A percentile compares a stretch with the other conserved stretches of the same genome.
Conservation (phyloP, 2,329 filamentous ascomycete species). For the Xylariaceae sp. region DNA sequence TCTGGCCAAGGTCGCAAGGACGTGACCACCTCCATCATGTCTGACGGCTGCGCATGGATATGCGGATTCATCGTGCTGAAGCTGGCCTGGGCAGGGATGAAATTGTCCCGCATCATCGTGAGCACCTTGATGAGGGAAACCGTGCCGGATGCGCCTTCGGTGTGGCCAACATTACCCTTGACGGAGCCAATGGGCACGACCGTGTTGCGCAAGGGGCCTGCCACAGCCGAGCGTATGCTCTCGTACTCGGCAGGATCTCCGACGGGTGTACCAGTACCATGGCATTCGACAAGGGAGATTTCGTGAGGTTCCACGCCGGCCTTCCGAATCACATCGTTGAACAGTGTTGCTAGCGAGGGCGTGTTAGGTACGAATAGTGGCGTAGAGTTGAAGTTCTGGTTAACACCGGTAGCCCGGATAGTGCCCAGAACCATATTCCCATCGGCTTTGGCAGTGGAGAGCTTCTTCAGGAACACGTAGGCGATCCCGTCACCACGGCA, state of each 20-base stretch:
- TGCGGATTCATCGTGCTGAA: constrained; percentile 22
- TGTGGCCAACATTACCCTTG: constrained; percentile 28
- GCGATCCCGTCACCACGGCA: constrained; percentile 42
- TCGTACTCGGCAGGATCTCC: constrained; percentile 28
- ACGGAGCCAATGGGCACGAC: constrained; percentile 20
- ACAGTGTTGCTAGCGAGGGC: constrained; percentile 21
- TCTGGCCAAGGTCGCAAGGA: constrained; percentile 12
- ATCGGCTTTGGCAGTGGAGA: constrained; percentile 37
- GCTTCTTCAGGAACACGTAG: constrained; percentile 37
- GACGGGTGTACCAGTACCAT: constrained; percentile 36
- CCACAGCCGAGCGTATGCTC: constrained; percentile 18
- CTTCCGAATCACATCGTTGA: constrained; percentile 18
- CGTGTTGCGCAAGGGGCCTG: constrained; percentile 1
- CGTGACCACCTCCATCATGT: constrained; percentile 16
- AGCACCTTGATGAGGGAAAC: constrained; percentile 25
- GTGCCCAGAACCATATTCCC: constrained; percentile 34
- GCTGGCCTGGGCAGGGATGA: constrained; percentile 27
- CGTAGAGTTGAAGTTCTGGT: constrained; percentile 31
- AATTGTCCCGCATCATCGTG: constrained; percentile 17
- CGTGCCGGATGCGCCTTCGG: constrained; percentile 25
- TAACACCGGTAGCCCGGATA: constrained; percentile 27
- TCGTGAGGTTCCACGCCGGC: constrained; percentile 11
- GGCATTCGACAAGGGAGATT: constrained; percentile 26
- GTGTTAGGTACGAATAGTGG: constrained; percentile 33
- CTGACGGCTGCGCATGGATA: constrained; percentile 8